Conservation (phyloP, 495 filamentous ascomycete genomes). For the Podospora appendiculata region DNA sequence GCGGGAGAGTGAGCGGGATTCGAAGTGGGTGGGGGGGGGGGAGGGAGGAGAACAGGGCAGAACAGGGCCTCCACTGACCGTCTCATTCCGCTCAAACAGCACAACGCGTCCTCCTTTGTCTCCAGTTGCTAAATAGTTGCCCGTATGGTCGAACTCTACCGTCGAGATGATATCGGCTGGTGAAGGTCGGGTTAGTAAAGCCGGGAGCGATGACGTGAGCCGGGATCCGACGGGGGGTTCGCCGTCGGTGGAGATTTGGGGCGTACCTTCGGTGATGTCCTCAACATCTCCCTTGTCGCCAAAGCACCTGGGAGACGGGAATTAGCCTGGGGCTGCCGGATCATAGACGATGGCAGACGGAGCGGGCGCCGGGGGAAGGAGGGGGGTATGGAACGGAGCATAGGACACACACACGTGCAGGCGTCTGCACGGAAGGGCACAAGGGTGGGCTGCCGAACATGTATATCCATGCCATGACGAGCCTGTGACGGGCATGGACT, state of each 20-base stretch:
- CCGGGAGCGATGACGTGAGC: background rate
- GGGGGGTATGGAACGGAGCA: background rate
- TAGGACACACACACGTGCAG: background rate
- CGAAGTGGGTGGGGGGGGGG: too few species aligned
- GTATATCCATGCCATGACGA: too few species aligned
- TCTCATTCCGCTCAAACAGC: constrained; percentile 95
- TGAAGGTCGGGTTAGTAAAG: constrained; percentile 17
- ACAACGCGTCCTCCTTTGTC: constrained; percentile 97
- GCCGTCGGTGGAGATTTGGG: background rate
- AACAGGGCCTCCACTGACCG: constrained; percentile 49
- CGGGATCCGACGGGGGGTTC: background rate
- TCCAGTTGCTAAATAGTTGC: constrained; percentile 95
- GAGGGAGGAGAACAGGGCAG: background rate
- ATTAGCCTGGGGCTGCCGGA: constrained; percentile 12
- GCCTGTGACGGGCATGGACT: background rate
- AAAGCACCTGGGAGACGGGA: constrained; percentile 65
- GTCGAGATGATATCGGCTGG: constrained; percentile 98
- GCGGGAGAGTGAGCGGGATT: constrained; percentile 10
- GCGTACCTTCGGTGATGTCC: constrained; percentile 96
- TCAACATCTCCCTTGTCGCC: constrained; percentile 99
- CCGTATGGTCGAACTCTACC: constrained; percentile 97
- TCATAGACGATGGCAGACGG: background rate
- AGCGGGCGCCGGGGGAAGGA: background rate
- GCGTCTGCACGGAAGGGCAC: background rate
- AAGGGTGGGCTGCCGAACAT: too few species aligned